Base-by-base conservation (phyloP, 1,284 basidiomycete species). In the Ceratorhiza oryzae-sativae region DNA sequence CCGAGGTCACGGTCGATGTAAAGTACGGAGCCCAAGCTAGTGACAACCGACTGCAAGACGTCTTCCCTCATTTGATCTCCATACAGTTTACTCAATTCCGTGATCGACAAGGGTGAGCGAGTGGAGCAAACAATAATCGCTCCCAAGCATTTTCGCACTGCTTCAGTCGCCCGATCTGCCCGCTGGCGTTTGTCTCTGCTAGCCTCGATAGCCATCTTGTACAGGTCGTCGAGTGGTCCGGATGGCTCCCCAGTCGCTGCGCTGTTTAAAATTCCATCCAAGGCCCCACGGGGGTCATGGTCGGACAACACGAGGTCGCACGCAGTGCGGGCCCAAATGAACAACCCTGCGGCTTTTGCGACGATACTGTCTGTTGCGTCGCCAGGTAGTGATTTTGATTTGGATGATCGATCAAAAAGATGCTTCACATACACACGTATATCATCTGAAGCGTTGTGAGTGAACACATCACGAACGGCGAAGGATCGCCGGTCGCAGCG, bases 171-270 rank as follows among this genome's bases (percentile, higher is more conserved):
- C 6, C 20, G n/a, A n/a, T 49, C 46, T 6, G n/a, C 46, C 6
- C 23, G 46, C 36, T 39, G 36, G 6, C 48, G 30, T 13, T 12
- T 20, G n/a, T n/a, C n/a, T n/a, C 51, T 39, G 15, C 51, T 58
- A 48, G 39, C 25, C 42, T 58, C 30, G 10, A 73, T 34, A 12
- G 65, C 71, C 15, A 36, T 36, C 6, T 32, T 46, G 34, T 71
- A 72, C 8, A 73, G 34, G 0, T 30, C 15, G 32, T 71, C 71
- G 12, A 72, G 41, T 39, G 36, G 6, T 13, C 13, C 6, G 13
- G 36, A 39, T 13, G 36, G 13, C 13, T 13, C 6, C 13, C 36
- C 36, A 6, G 36, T 6, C 5, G 5, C 13, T 39, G 36, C 13
- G 36, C 36, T 39, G 13, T 39, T 13, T 13, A 39, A 39, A 39